A percentile compares a stretch with the other conserved stretches of the same genome.
These are phyloP conservation scores for Monascus ruber DNA, from an alignment of 2,329 filamentous ascomycete species.

Conservation along the genomic window DNA sequence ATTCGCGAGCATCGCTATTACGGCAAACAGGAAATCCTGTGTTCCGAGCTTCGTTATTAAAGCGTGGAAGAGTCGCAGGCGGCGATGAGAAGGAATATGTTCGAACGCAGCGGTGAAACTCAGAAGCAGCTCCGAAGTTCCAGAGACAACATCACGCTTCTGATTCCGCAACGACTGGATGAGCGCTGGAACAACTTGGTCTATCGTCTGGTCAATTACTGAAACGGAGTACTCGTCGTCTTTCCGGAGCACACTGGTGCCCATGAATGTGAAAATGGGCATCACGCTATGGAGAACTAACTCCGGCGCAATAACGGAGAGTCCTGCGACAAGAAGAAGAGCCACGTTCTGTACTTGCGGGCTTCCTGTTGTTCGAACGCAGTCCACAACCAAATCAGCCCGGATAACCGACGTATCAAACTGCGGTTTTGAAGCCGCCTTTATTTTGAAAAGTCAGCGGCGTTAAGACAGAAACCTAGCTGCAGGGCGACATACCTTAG, in stretches of 20 bases:
- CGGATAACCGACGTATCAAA: conserved; percentile 72
- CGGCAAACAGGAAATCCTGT: conserved; percentile 75
- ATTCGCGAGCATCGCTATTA: conserved; percentile 83
- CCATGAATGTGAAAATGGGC: conserved; percentile 99
- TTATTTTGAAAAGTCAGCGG: neutral
- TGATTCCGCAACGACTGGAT: conserved; percentile 71
- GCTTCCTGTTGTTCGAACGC: conserved; percentile 81
- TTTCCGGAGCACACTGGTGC: conserved; percentile 77
- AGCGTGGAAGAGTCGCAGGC: conserved; percentile 71
- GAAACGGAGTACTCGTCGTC: conserved; percentile 95
- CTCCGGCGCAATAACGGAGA: conserved; percentile 81
- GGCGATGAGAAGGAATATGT: conserved; percentile 80
- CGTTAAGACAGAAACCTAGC: no score
- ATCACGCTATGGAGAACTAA: conserved; percentile 93
- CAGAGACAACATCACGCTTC: conserved; percentile 66
- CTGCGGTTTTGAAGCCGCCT: conserved; percentile 26
- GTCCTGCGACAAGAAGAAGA: conserved; percentile 71
- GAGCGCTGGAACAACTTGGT: conserved; percentile 83
- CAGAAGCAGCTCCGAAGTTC: conserved; percentile 78
- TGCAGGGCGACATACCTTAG: conserved; percentile 37
- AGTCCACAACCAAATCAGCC: conserved; percentile 84
- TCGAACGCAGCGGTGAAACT: conserved; percentile 96
- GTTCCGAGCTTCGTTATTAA: conserved; percentile 76
- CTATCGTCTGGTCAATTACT: conserved; percentile 88
- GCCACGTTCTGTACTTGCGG: conserved; percentile 90